Conservation (phyloP, 75 land plant genomes). For the Sequoia sempervirens region DNA sequence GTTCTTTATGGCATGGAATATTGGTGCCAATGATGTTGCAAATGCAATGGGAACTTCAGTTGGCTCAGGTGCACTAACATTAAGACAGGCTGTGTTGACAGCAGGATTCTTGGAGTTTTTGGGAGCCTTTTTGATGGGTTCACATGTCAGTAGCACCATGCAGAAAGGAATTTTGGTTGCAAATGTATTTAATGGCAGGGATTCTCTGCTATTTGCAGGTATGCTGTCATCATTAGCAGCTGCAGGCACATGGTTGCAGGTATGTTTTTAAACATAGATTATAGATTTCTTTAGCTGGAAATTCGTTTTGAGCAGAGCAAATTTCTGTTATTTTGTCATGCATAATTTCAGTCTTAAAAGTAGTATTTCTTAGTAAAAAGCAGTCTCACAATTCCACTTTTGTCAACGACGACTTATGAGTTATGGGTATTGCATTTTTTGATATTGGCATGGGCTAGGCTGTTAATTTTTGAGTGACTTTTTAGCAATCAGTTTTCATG, state of each 20-base stretch:
- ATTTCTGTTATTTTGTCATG: background rate
- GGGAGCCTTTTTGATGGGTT: constrained; percentile 89
- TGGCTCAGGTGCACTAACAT: constrained; percentile 86
- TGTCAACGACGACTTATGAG: background rate
- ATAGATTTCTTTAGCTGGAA: background rate
- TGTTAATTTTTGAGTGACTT: background rate
- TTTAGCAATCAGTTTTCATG: background rate
- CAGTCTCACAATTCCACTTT: background rate
- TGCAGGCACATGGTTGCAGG: constrained; percentile 98
- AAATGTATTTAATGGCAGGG: constrained; percentile 70
- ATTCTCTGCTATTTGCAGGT: constrained; percentile 79
- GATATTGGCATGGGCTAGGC: background rate
- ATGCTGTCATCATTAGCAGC: constrained; percentile 88
- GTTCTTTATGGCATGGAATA: constrained; percentile 99
- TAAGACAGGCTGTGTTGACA: constrained; percentile 84
- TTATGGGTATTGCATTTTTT: background rate
- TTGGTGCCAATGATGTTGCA: constrained; percentile 97
- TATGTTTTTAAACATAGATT: constrained; percentile 8
- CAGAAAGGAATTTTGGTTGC: constrained; percentile 91
- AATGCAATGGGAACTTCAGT: constrained; percentile 99
- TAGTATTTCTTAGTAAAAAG: background rate
- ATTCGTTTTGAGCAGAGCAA: background rate
- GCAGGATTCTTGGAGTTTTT: constrained; percentile 86
- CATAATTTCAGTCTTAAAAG: background rate
- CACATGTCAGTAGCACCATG: constrained; percentile 95